Conservation (phyloP, 805 yeast species). For the Schwanniomyces pseudopolymorphus region DNA sequence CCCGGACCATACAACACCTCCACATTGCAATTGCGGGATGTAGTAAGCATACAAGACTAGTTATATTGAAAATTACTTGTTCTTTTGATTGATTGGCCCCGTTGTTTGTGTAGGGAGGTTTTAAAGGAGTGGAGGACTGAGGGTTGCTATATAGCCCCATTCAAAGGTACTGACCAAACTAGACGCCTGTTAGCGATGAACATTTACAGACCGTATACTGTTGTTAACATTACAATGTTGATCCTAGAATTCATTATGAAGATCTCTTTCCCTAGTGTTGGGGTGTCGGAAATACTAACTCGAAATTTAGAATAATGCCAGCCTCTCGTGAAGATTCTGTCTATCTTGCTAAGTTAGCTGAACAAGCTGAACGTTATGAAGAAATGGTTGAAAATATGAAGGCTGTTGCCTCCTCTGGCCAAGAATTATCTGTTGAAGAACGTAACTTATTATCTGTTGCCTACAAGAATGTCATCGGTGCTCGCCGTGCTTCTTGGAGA, state of each 20-base stretch:
- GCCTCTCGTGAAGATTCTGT: conserved; percentile 96
- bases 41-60: neutral
- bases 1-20: neutral
- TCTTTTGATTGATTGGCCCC: neutral
- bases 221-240: neutral
- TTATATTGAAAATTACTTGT: neutral
- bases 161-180: neutral
- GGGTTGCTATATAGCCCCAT: neutral
- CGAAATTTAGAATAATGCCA: conserved; percentile 48
- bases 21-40: neutral
- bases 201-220: neutral
- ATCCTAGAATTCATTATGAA: neutral
- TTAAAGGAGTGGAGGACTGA: neutral
- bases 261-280: neutral
- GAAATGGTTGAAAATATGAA: conserved; percentile 99
- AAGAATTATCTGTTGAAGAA: conserved; percentile 95
- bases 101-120: neutral
- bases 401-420: conserved; percentile 93
- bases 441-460: conserved; percentile 97
- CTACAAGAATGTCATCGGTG: conserved; percentile 97
- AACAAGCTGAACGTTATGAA: conserved; percentile 99
- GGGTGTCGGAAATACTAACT: conserved; percentile 6
- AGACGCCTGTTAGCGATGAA: neutral
- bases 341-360: conserved; percentile 96
- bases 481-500: conserved; percentile 99